Evolutionary conservation across 1,139 yeast species (phyloP), one percentile per base, ranked within the genome.

Genomic region (Magnusiomyces magnusii): DNA sequence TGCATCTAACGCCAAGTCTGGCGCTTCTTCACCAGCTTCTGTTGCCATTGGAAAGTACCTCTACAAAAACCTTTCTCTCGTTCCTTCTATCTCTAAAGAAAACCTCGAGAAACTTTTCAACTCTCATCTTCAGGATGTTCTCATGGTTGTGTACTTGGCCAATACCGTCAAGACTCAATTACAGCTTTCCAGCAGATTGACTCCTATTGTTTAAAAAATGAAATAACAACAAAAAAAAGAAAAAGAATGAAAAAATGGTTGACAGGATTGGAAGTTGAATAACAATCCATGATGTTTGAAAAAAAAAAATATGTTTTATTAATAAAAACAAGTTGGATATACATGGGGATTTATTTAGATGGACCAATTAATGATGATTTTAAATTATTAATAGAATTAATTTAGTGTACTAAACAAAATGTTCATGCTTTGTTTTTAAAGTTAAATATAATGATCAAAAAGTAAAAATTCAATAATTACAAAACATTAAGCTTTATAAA

Each of bases 81-180:
- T 81, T 64, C 90, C 95, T 62, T 80, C 85, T 63, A 76, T 82
- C 61, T 82, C 86, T 66, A 70, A 82, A 61, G 83, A 80, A 39
- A 80, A 78, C 54, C 79, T 87, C 66, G 84, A 81, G 68, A 76
- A 77, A 65, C 80, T 84, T 64, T 85, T 89, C 79, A 83, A 82
- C 68, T 80, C 83, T 58, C 92, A 88, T 72, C 78, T 86, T 70
- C 92, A 88, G 73, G 96, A 90, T 69, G 85, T 90, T 52, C 80
- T 87, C 64, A 84, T 89, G 85, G 82, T 90, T 65, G 95, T 88
- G 69, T 87, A 85, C 71, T 80, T 90, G 75, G 87, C 96, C 61
- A 85, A 86, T 69, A 89, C 95, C 57, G 85, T 90, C 67, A 87
- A 87, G 76, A 88, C 91, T 64, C 97, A 90, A 75, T 80, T 88